Conservation (phyloP, 129 eudicot genomes). For the Centaurea solstitialis region DNA sequence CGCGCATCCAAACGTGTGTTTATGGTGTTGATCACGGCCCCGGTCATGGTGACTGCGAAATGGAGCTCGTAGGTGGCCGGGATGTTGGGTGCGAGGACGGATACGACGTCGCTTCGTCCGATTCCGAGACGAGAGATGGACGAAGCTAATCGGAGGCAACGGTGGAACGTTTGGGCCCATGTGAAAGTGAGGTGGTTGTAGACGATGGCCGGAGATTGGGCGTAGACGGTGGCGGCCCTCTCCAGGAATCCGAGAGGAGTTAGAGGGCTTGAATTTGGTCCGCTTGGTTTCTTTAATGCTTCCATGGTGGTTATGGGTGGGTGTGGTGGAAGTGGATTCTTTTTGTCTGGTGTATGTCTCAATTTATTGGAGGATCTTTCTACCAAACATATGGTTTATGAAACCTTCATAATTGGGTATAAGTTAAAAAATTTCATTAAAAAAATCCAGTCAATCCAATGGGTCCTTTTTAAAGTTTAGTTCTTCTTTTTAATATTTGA, state of each 20-base stretch:
- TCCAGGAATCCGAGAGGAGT: constrained; percentile 67
- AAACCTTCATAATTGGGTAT: too few relatives aligned
- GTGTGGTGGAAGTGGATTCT: neutral
- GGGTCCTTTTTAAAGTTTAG: too few relatives aligned
- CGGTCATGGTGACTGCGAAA: constrained; percentile 29
- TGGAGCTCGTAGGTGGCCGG: constrained; percentile 59
- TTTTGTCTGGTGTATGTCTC: neutral
- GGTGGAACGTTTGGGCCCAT: constrained; percentile 51
- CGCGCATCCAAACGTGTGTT: constrained; percentile 39
- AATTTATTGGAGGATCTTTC: neutral
- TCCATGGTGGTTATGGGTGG: constrained; percentile 35
- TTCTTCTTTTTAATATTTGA: too few relatives aligned
- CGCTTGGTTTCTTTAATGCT: constrained; percentile 26
- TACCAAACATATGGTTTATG: neutral
- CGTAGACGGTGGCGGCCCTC: constrained; percentile 62
- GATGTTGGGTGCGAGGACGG: constrained; percentile 71
- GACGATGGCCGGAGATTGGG: constrained; percentile 52
- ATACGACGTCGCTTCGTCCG: constrained; percentile 45
- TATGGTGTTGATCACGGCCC: constrained; percentile 33
- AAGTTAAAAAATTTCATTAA: too few relatives aligned
- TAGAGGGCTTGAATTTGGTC: constrained; percentile 60
- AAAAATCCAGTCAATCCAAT: too few relatives aligned
- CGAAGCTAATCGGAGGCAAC: constrained; percentile 63
- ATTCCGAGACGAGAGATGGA: constrained; percentile 51
- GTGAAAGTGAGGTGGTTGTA: constrained; percentile 49